These are phyloP conservation scores for Apiospora hydei DNA, from an alignment of 2,329 filamentous ascomycete genomes.

Conservation along the genomic window DNA sequence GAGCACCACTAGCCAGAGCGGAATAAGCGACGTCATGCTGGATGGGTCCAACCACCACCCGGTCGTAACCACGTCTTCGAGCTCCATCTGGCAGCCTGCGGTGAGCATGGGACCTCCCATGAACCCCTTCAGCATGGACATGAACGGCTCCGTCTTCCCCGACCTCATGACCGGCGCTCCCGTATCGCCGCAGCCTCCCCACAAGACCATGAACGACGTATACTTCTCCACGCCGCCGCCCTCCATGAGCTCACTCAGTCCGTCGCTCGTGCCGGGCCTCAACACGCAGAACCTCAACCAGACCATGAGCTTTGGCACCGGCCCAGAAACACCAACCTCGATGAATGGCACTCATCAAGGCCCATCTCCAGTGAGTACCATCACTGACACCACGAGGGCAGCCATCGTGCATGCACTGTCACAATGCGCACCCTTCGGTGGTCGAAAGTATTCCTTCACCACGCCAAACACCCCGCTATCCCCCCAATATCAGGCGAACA, in stretches of 20 bases:
- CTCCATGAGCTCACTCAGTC: conserved; percentile 76
- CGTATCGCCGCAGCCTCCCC: conserved; percentile 78
- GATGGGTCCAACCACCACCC: conserved; percentile 78
- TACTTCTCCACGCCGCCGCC: conserved; percentile 83
- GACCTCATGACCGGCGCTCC: conserved; percentile 77
- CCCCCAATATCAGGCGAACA: conserved; percentile 55
- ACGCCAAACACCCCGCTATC: conserved; percentile 63
- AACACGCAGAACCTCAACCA: conserved; percentile 68
- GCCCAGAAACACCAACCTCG: conserved; percentile 65
- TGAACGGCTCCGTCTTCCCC: conserved; percentile 76
- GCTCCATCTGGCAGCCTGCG: conserved; percentile 73
- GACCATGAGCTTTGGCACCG: conserved; percentile 67
- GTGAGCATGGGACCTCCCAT: conserved; percentile 70
- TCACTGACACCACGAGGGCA: conserved; percentile 69
- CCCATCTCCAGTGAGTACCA: conserved; percentile 60
- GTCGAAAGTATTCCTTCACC: conserved; percentile 70
- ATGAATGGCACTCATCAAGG: conserved; percentile 25
- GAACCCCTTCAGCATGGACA: conserved; percentile 77
- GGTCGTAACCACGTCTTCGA: conserved; percentile 57
- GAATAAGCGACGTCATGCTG: conserved; percentile 89
- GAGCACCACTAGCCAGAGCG: conserved; percentile 91
- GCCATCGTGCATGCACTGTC: conserved; percentile 67
- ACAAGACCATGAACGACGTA: conserved; percentile 75
- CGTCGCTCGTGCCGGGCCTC: conserved; percentile 72
- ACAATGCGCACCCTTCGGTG: conserved; percentile 62